Conservation (phyloP, 768 basidiomycete genomes). For the Tulasnella sp. region DNA sequence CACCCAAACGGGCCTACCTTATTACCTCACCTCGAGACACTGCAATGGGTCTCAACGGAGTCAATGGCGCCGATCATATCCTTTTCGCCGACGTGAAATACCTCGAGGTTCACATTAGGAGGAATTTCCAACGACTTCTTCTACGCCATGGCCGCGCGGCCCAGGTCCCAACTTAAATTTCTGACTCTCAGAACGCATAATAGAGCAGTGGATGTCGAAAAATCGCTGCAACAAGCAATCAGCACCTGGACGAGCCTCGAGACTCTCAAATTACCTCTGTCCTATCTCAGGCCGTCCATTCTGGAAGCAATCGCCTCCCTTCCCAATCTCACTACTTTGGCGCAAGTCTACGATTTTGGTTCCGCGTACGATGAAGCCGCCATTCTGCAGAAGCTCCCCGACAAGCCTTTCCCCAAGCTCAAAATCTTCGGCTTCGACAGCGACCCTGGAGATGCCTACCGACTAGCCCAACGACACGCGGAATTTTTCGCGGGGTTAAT, state of each 20-base stretch:
- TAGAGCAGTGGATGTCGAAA: neutral
- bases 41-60: neutral
- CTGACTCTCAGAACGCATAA: neutral
- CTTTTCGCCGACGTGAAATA: too few relatives aligned
- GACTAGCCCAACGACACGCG: neutral
- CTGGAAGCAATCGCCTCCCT: neutral
- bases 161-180: neutral
- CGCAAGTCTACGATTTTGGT: neutral
- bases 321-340: neutral
- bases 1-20: neutral
- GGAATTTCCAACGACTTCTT: neutral
- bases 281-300: neutral
- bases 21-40: neutral
- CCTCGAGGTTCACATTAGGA: too few relatives aligned
- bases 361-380: neutral
- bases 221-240: neutral
- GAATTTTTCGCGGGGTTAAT: neutral
- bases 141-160: neutral
- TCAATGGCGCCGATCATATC: neutral
- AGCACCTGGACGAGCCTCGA: neutral
- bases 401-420: neutral
- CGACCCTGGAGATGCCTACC: neutral
- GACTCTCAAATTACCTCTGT: neutral
- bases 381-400: neutral
- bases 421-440: neutral